phyloP scores from a whole-genome alignment of 73 alveolate genomes.

The Stentor coeruleus region DNA sequence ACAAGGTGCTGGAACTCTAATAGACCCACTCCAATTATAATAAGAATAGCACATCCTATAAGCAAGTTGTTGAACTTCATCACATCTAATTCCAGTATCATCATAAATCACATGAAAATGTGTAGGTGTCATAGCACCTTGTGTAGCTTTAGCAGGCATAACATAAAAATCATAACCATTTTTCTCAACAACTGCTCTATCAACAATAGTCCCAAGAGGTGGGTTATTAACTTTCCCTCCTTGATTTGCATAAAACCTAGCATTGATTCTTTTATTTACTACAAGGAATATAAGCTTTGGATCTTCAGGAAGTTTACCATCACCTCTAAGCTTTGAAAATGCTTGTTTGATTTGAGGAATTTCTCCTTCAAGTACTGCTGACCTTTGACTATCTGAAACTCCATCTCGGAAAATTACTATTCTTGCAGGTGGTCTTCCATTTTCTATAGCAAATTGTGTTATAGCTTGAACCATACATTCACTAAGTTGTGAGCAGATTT shows the following conservation, averaged over 20 bases:
- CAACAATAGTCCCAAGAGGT: constrained; percentile 87
- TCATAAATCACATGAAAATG: constrained; percentile 81
- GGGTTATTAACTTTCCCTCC: constrained; percentile 58
- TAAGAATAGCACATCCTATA: constrained; percentile 86
- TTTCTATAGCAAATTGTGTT: too few relatives aligned
- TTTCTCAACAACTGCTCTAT: constrained; percentile 66
- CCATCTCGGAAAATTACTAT: constrained; percentile 72
- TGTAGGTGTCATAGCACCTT: constrained; percentile 95
- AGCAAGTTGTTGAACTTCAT: constrained; percentile 69
- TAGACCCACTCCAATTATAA: constrained; percentile 91
- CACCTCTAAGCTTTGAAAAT: constrained; percentile 6
- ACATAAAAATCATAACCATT: constrained; percentile 90
- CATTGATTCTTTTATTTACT: constrained; percentile 61
- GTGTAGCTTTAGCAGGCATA: constrained; percentile 82
- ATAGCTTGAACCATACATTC: too few relatives aligned
- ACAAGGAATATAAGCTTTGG: constrained; percentile 41
- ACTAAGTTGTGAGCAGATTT: too few relatives aligned
- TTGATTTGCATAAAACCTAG: constrained; percentile 55
- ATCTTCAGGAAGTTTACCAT: constrained; percentile 19
- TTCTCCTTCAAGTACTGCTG: constrained; percentile 49
- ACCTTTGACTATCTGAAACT: constrained; percentile 62
- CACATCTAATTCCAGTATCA: constrained; percentile 54
- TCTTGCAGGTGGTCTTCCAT: constrained; percentile 45
- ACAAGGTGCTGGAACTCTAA: constrained; percentile 89
- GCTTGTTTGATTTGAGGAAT: constrained; percentile 59